Percentiles rank a stretch among this genome's conserved stretches.
phyloP scores from a whole-genome alignment of 2,329 filamentous ascomycete genomes.

The Aspergillus melleus region DNA sequence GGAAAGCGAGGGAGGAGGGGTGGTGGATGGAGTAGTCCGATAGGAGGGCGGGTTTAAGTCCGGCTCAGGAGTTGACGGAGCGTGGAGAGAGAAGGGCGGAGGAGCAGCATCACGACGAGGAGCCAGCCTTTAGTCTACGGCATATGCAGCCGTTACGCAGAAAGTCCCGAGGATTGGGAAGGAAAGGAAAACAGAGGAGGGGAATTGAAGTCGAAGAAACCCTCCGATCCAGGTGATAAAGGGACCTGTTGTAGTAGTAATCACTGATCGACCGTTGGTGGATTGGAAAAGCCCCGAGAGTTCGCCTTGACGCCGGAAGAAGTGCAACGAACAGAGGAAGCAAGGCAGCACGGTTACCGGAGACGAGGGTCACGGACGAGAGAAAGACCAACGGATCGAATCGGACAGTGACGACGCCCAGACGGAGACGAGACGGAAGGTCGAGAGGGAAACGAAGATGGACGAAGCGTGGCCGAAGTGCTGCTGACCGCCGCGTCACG shows the following conservation, averaged over 20 bases:
- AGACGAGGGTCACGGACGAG: background rate
- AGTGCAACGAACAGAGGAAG: background rate
- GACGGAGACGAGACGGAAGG: background rate
- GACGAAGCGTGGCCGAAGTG: background rate
- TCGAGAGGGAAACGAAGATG: background rate
- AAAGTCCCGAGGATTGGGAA: background rate
- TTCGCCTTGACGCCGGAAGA: background rate
- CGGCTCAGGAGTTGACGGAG: constrained; percentile 26
- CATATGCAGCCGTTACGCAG: constrained; percentile 38
- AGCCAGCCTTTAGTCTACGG: constrained; percentile 42
- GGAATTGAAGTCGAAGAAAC: background rate
- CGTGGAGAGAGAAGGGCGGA: constrained; percentile 32
- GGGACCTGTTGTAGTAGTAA: background rate
- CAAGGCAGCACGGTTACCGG: background rate
- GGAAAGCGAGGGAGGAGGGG: constrained; percentile 5
- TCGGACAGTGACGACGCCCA: background rate
- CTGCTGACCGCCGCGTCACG: constrained; percentile 5
- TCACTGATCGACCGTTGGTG: background rate
- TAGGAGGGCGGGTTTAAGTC: constrained; percentile 20
- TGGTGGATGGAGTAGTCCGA: constrained; percentile 1
- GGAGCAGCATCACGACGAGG: constrained; percentile 40
- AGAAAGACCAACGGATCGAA: background rate
- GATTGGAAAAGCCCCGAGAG: background rate
- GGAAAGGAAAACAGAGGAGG: background rate
- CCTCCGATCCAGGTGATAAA: background rate